These are phyloP conservation scores for Backusella circina DNA, from an alignment of 192 early-diverging fungal species.

Conservation along the genomic window DNA sequence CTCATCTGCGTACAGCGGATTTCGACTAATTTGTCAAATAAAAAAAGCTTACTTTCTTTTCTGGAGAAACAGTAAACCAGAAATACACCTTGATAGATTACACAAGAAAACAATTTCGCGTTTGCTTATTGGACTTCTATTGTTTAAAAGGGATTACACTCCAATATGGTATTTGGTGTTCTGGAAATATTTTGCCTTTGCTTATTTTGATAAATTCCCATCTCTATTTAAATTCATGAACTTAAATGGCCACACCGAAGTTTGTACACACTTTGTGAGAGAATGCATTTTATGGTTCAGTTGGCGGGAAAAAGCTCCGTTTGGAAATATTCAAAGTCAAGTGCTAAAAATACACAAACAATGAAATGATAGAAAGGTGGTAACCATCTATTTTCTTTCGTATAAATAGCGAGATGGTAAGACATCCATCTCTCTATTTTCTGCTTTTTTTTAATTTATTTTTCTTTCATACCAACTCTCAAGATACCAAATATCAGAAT, in stretches of 20 bases:
- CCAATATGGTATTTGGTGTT: not conserved
- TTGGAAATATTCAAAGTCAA: conserved; percentile 6
- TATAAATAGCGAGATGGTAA: not conserved
- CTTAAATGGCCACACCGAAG: conserved; percentile 4
- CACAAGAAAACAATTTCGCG: not conserved
- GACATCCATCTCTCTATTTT: not conserved
- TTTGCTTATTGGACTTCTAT: not conserved
- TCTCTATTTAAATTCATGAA: not conserved
- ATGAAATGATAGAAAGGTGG: not conserved
- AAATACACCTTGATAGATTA: not conserved
- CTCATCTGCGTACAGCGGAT: not conserved
- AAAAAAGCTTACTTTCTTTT: not conserved
- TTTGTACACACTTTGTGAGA: not conserved
- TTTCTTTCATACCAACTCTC: not conserved
- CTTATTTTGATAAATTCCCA: not conserved
- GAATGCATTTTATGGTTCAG: not conserved
- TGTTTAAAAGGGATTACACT: not conserved
- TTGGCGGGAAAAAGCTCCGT: conserved; percentile 1
- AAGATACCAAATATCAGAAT: not conserved
- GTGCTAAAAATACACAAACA: conserved; percentile 1
- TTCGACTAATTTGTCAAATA: not conserved
- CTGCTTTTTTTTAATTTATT: not conserved
- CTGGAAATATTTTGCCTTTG: not conserved
- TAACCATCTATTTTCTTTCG: not conserved
- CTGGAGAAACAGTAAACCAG: not conserved